A percentile compares a stretch with the other conserved stretches of the same genome.
These are phyloP conservation scores for Paramecium octaurelia DNA, from an alignment of 73 alveolate species.

Conservation along the genomic window DNA sequence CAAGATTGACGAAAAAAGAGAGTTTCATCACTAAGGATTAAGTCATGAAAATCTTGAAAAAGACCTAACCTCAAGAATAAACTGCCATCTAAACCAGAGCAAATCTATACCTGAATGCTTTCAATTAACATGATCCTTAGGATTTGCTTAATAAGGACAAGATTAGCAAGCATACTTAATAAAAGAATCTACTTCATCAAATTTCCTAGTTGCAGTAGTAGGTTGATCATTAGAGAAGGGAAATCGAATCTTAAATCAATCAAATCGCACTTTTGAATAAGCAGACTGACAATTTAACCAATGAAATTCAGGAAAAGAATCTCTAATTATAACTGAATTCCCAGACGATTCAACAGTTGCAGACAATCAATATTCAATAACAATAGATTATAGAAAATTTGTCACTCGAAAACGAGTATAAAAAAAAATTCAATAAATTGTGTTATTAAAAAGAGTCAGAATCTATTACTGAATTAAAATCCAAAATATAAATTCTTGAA, in stretches of 20 bases:
- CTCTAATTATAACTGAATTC: not conserved
- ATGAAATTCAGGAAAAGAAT: not conserved
- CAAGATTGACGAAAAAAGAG: not conserved
- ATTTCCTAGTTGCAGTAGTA: not conserved
- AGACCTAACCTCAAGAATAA: not conserved
- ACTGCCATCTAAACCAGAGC: not conserved
- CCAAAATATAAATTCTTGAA: not conserved
- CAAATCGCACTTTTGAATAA: conserved; percentile 6
- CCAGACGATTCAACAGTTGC: not conserved
- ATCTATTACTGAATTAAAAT: not conserved
- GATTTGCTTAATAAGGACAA: not conserved
- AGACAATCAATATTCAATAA: not conserved
- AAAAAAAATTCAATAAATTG: not conserved
- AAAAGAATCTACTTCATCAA: not conserved
- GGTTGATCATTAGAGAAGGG: not conserved
- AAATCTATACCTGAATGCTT: not conserved
- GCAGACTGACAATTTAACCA: not conserved
- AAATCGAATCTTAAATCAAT: not conserved
- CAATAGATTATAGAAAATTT: not conserved
- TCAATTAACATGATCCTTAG: not conserved
- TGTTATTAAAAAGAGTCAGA: not conserved
- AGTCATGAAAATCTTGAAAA: not conserved
- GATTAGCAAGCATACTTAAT: not conserved
- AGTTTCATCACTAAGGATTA: not conserved
- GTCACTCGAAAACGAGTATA: not conserved